Percentiles rank a stretch among this genome's conserved stretches.
phyloP scores from a whole-genome alignment of 352 stramenopile genomes.

The Phytophthora litchii region DNA sequence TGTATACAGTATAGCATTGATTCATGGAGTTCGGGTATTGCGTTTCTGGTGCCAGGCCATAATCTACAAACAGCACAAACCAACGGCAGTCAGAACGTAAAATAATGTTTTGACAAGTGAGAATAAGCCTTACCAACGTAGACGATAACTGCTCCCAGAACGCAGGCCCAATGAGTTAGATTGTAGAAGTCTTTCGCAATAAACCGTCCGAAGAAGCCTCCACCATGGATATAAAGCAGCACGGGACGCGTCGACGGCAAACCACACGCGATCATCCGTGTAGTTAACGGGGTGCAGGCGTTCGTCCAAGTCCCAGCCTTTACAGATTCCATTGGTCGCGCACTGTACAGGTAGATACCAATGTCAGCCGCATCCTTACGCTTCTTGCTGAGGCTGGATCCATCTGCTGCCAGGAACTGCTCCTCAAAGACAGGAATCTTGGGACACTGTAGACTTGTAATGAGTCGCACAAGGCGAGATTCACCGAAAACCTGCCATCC shows the following conservation, averaged over 20 bases:
- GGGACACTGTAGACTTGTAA: conserved; percentile 69
- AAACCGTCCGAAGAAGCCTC: conserved; percentile 89
- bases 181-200: conserved; percentile 87
- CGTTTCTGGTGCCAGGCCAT: conserved; percentile 78
- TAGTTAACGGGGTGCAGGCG: conserved; percentile 54
- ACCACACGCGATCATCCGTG: conserved; percentile 71
- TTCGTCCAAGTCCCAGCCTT: conserved; percentile 73
- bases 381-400: conserved; percentile 38
- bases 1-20: conserved; percentile 86
- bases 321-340: conserved; percentile 65
- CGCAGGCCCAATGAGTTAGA: conserved; percentile 69
- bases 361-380: conserved; percentile 60
- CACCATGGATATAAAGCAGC: conserved; percentile 87
- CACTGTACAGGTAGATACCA: conserved; percentile 74
- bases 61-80: conserved; percentile 51
- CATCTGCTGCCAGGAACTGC: conserved; percentile 63
- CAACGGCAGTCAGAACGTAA: conserved; percentile 9
- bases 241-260: conserved; percentile 72
- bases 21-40: conserved; percentile 84
- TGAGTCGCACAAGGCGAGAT: conserved; percentile 67
- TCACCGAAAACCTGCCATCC: conserved; percentile 86
- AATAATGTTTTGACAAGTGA: conserved; percentile 1
- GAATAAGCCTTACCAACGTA: conserved; percentile 70
- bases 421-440: conserved; percentile 71
- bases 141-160: conserved; percentile 82